A percentile compares a stretch with the other conserved stretches of the same genome.
Evolutionary conservation across 305 asterid genomes (phyloP).

Genomic region (Solanum chacoense): DNA sequence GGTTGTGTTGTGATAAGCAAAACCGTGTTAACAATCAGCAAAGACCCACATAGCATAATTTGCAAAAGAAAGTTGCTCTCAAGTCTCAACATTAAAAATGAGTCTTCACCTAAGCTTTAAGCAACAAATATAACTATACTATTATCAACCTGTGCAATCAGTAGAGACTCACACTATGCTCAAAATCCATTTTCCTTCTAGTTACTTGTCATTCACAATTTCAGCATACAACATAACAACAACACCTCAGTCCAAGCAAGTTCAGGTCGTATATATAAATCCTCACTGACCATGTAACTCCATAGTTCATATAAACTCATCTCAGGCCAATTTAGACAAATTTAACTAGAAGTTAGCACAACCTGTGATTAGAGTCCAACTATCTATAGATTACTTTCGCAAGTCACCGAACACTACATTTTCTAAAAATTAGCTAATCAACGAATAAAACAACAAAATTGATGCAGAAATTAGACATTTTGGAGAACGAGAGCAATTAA

Average conservation of each 20-base stretch:
- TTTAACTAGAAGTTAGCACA: not conserved
- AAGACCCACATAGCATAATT: not conserved
- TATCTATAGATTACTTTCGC: not conserved
- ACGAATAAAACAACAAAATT: not conserved
- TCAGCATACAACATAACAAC: not conserved
- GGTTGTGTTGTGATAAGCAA: not conserved
- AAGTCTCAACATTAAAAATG: not conserved
- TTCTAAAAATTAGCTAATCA: not conserved
- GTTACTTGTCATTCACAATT: not conserved
- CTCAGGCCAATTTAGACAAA: not conserved
- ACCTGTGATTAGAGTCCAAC: not conserved
- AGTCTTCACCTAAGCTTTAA: not conserved
- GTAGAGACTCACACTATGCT: not conserved
- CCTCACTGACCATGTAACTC: not conserved
- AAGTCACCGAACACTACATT: not conserved
- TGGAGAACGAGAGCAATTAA: not conserved
- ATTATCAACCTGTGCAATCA: not conserved
- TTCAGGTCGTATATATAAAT: not conserved
- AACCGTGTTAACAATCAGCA: not conserved
- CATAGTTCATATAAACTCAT: not conserved
- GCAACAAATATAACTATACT: not conserved
- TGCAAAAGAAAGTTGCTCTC: not conserved
- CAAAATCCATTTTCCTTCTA: not conserved
- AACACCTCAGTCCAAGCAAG: not conserved
- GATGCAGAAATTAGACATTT: not conserved